These are phyloP conservation scores for Starmerella bacillaris DNA, from an alignment of 805 yeast genomes.

Conservation along the genomic window DNA sequence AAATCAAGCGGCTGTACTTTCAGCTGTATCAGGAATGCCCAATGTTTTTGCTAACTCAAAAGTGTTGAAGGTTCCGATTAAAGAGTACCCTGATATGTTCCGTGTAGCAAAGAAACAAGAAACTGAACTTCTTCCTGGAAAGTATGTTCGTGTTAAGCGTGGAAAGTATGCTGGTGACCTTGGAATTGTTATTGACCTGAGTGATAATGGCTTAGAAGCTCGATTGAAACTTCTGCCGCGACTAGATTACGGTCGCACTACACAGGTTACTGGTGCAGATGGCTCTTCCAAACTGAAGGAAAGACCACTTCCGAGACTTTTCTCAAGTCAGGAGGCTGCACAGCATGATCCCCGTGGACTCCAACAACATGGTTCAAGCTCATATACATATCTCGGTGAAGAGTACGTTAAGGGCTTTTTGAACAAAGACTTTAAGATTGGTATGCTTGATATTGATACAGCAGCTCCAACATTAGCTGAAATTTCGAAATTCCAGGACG, in stretches of 20 bases:
- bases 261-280: slow-evolving; percentile 28
- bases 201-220: slow-evolving; percentile 93
- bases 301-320: slow-evolving; percentile 72
- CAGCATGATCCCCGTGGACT: slow-evolving; percentile 62
- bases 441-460: slow-evolving; percentile 55
- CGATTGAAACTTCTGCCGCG: slow-evolving; percentile 84
- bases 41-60: slow-evolving; percentile 61
- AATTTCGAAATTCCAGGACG: slow-evolving; percentile 39
- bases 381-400: slow-evolving; percentile 63
- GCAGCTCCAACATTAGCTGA: slow-evolving; percentile 83
- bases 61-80: slow-evolving; percentile 69
- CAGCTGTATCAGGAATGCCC: slow-evolving; percentile 75
- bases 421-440: slow-evolving; percentile 69
- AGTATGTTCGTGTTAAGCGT: slow-evolving; percentile 74
- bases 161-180: slow-evolving; percentile 87
- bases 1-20: slow-evolving; percentile 76
- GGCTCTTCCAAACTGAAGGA: slow-evolving; percentile 38
- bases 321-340: slow-evolving; percentile 75
- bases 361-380: slow-evolving; percentile 35
- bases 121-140: slow-evolving; percentile 75
- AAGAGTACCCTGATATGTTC: slow-evolving; percentile 81
- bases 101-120: slow-evolving; percentile 80
- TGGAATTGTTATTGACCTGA: slow-evolving; percentile 79
- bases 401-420: slow-evolving; percentile 81
- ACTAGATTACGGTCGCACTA: slow-evolving; percentile 61